Evolutionary conservation across 208 protist species (phyloP).

Genomic region (Balamuthia mandrillaris): DNA sequence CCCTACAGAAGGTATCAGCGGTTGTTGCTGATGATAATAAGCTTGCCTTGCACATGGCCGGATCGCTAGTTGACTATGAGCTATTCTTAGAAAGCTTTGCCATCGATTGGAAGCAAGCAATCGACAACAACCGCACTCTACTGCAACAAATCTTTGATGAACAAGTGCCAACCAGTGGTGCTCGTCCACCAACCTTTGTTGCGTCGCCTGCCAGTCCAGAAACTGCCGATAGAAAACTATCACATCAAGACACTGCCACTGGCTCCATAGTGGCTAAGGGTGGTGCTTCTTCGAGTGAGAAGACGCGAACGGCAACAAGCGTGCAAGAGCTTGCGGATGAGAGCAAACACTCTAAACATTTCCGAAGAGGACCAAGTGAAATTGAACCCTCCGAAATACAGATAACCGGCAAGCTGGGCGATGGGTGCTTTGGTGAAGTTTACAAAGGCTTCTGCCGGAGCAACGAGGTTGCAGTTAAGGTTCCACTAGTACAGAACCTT

Average conservation of each 20-base stretch:
- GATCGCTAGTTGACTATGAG: no score
- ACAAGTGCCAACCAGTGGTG: not conserved
- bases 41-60: no score
- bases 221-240: not conserved
- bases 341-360: not conserved
- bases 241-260: not conserved
- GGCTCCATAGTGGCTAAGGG: not conserved
- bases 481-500: slow-evolving; percentile 43
- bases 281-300: no score
- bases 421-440: slow-evolving; percentile 19
- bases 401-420: slow-evolving; percentile 10
- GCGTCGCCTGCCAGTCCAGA: not conserved
- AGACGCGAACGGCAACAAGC: no score
- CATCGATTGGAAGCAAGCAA: not conserved
- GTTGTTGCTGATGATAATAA: no score
- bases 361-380: not conserved
- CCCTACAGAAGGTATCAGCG: no score
- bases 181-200: not conserved
- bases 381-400: not conserved
- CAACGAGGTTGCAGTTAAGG: slow-evolving; percentile 61
- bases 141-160: not conserved
- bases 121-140: not conserved
- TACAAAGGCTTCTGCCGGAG: slow-evolving; percentile 50
- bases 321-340: no score
- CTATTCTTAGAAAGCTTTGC: not conserved